A percentile compares a stretch with the other conserved stretches of the same genome.
phyloP scores from a whole-genome alignment of 2,329 filamentous ascomycete species.

The Aulographum hederae region DNA sequence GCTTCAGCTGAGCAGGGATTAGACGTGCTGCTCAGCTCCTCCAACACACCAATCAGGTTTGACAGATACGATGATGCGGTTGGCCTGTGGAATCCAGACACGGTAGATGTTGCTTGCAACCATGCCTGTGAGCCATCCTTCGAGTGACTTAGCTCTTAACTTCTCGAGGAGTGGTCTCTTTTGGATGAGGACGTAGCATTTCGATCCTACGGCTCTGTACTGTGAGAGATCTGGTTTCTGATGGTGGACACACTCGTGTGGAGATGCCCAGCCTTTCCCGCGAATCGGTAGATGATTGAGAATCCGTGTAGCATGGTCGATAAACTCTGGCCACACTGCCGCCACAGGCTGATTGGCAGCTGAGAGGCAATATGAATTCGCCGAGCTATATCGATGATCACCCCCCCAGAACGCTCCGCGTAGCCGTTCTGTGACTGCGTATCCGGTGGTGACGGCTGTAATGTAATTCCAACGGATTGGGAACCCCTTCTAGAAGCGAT shows the following conservation, averaged over 20 bases:
- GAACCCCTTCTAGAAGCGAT: too few relatives aligned
- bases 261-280: conserved; percentile 2
- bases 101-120: conserved; percentile 3
- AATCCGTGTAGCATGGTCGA: conserved; percentile 3
- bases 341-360: neutral
- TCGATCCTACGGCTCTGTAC: conserved; percentile 2
- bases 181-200: conserved; percentile 3
- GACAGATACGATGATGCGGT: too few relatives aligned
- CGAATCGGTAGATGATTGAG: conserved; percentile 3
- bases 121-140: conserved; percentile 2
- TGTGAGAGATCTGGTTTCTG: conserved; percentile 3
- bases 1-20: too few relatives aligned
- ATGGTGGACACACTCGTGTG: conserved; percentile 2
- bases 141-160: conserved; percentile 3
- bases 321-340: neutral
- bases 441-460: conserved; percentile 3
- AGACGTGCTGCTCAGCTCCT: too few relatives aligned
- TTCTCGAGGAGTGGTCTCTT: conserved; percentile 2
- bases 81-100: conserved; percentile 4
- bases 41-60: too few relatives aligned
- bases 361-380: neutral
- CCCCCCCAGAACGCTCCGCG: conserved; percentile 6
- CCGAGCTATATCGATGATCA: conserved; percentile 2
- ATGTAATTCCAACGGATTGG: conserved; percentile 5
- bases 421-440: conserved; percentile 5